Percentiles rank a stretch among this genome's conserved stretches.
Evolutionary conservation across 192 early-diverging fungal species (phyloP).

Genomic region (Funneliformis mosseae): DNA sequence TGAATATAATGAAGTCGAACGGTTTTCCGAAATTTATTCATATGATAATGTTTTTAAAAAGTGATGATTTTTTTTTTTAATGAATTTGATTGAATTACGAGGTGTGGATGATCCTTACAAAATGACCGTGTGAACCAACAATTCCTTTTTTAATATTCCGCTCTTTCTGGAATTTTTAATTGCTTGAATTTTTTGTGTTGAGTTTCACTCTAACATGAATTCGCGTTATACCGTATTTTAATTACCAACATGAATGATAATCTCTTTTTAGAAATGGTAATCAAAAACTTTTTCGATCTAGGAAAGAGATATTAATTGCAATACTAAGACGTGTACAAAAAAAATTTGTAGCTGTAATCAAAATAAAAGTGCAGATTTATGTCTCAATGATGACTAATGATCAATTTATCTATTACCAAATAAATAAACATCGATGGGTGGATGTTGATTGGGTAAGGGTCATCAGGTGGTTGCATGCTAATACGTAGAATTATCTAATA

Average conservation of each 20-base stretch:
- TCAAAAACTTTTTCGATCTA: neutral
- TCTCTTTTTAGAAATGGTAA: neutral
- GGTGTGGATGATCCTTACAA: neutral
- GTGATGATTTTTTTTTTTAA: neutral
- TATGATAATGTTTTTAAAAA: neutral
- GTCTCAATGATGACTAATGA: too few relatives aligned
- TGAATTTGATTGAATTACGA: neutral
- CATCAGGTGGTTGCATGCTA: neutral
- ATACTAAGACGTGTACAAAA: too few relatives aligned
- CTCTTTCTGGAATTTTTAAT: neutral
- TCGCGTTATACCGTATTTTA: too few relatives aligned
- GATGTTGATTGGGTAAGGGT: too few relatives aligned
- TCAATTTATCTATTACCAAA: too few relatives aligned
- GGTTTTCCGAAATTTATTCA: neutral
- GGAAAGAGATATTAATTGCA: neutral
- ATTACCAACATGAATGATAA: neutral
- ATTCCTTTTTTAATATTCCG: neutral
- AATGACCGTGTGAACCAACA: neutral
- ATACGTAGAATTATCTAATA: too few relatives aligned
- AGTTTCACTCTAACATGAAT: neutral
- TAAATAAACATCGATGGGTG: too few relatives aligned
- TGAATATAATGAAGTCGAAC: neutral
- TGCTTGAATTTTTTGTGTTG: neutral
- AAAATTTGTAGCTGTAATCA: too few relatives aligned
- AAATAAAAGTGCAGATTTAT: too few relatives aligned